Evolutionary conservation across 148 eudicot genomes (phyloP), one percentile per base, ranked within the genome.

Genomic region (Diospyros lotus): DNA sequence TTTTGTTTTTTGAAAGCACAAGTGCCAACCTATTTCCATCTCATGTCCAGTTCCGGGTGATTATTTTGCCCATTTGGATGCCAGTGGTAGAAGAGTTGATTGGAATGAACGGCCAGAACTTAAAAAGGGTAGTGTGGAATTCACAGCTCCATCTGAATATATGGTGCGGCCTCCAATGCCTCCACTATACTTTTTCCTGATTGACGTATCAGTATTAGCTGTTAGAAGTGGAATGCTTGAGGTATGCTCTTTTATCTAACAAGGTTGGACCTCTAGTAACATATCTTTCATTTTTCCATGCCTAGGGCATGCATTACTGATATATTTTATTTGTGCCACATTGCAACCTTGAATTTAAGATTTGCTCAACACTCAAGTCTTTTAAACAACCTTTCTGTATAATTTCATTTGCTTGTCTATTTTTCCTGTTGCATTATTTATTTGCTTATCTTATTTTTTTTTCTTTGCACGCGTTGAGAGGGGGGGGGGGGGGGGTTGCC

Each of bases 151-250:
- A 77, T 86, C 97, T 45, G 99, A 95, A 74, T 95, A 95, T 75
- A 95, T 95, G 99, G 97, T 95, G 85, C 99, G 99, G 56, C 96
- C 99, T 58, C 99, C 99, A 28, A 92, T 95, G 99, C 99, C 99
- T 2, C 97, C 99, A 45, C 72, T 89, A 40, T 95, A 88, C 78
- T 92, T 95, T 81, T 95, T 95, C 81, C 89, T 95, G 81, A 95
- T 95, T n/a, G 99, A 95, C 76, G 99, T 93, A 64, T 92, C 99
- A 52, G 75, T 87, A 64, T 90, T 93, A 72, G 97, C 99, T 7
- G 94, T 89, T 66, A 85, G 85, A 84, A 95, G 97, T 85, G 99
- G 99, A 77, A 91, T 92, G 96, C 88, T 95, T 86, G 94, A 95
- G 99, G 99, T 92, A 92, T 83, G 87, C 67, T 14, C 58, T 75